phyloP scores from a whole-genome alignment of 148 eudicot species.

The Chenopodium album region DNA sequence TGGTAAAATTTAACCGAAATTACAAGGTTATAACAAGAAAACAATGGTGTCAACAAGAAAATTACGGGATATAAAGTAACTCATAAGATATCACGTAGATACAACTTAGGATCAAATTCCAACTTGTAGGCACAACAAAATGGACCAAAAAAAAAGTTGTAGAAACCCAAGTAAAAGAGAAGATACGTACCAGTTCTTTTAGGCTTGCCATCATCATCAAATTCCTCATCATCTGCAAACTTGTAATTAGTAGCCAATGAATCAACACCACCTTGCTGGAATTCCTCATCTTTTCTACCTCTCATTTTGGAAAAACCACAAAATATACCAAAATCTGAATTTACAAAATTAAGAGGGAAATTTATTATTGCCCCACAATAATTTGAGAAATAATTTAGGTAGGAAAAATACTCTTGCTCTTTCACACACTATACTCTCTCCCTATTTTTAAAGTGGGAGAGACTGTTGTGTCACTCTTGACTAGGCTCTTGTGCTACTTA shows the following conservation, averaged over 20 bases:
- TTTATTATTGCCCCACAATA: neutral
- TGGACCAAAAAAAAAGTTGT: too few relatives aligned
- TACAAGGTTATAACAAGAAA: too few relatives aligned
- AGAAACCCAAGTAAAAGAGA: neutral
- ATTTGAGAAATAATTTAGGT: neutral
- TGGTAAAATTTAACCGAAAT: too few relatives aligned
- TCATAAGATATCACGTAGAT: too few relatives aligned
- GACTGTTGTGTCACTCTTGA: neutral
- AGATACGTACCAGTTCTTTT: constrained; percentile 36
- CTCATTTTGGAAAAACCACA: constrained; percentile 9
- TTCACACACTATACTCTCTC: neutral
- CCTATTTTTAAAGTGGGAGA: neutral
- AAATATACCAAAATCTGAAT: neutral
- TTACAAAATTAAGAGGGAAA: neutral
- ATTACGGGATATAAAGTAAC: too few relatives aligned
- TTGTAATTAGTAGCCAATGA: neutral
- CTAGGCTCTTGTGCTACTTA: neutral
- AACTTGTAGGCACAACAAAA: too few relatives aligned
- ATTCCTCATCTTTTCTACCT: constrained; percentile 23
- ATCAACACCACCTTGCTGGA: neutral
- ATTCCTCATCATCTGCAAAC: constrained; percentile 19
- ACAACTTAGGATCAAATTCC: too few relatives aligned
- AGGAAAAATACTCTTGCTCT: neutral
- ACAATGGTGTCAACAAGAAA: too few relatives aligned
- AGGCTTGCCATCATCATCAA: constrained; percentile 59